Base-by-base conservation (phyloP, 2,329 filamentous ascomycete species). In the Epichloe gansuensis region DNA sequence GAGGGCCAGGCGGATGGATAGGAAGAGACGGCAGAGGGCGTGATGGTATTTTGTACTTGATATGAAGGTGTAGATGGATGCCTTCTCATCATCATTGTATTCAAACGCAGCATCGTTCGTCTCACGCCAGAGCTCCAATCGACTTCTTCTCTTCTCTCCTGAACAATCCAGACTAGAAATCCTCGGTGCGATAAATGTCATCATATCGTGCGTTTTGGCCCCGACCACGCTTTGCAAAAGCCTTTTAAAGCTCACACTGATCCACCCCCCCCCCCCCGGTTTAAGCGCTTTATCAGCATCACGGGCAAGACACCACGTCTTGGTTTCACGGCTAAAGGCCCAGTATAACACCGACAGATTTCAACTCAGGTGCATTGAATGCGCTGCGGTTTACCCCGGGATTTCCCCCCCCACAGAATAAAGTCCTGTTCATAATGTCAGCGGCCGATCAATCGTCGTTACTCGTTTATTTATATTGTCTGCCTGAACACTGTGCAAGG, bases 181-280 rank as follows among this genome's bases (percentile, higher is more conserved):
- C 68, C 56, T 68, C 62, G 5, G 58, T 65, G 5, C 63, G n/a
- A 4, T 36, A 59, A 52, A 51, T 56, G 12, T 39, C 47, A 53
- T 57, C 59, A 46, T 65, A 68, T 41, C 45, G 57, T 3, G 71
- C 71, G 12, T 62, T 60, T 0, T 57, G 51, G 34, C 77, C 77
- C 2, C 80, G 61, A 17, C 77, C 77, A 43, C 77, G 66, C 70
- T 79, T 79, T 1, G 77, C 76, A 57, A 80, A 80, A 0, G 59
- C 77, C 15, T 57, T 74, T 77, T 77, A 80, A 53, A 80, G 64
- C 56, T 70, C 68, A 49, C 77, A 80, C 11, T 58, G 53, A 61
- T 80, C 79, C 58, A n/a, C n/a, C 17, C 17, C 17, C 17, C 17
- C 17, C 17, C 17, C 61, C 2, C 76, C 77, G 0, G 68, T 69